Evolutionary conservation across 2,329 filamentous ascomycete species (phyloP).

Genomic region (Penicillium hordei): DNA sequence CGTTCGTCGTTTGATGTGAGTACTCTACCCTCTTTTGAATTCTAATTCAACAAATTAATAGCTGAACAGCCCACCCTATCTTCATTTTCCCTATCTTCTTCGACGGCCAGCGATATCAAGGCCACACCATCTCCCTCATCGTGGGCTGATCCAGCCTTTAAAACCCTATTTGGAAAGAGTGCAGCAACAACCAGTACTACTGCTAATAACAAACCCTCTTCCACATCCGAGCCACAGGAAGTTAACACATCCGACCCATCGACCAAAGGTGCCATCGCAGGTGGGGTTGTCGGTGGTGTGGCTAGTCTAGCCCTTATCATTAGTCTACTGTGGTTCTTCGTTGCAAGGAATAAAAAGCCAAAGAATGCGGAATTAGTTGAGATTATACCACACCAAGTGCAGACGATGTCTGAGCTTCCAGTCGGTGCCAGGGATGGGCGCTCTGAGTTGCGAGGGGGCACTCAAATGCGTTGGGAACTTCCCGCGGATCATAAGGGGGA

Average conservation of each 20-base stretch:
- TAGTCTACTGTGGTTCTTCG: background rate
- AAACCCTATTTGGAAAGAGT: background rate
- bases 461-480: background rate
- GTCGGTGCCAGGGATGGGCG: background rate
- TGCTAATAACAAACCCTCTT: background rate
- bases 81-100: conserved; percentile 8
- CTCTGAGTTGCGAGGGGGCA: background rate
- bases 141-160: background rate
- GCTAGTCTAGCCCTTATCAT: conserved; percentile 10
- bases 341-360: background rate
- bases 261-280: conserved; percentile 9
- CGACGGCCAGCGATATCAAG: conserved; percentile 8
- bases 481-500: background rate
- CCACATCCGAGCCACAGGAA: background rate
- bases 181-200: background rate
- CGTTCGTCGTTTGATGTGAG: conserved; percentile 11
- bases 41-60: background rate
- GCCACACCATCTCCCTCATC: conserved; percentile 7
- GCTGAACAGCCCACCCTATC: conserved; percentile 4
- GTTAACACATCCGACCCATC: background rate
- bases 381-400: background rate
- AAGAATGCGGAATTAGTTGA: background rate
- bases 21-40: background rate
- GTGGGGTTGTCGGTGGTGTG: conserved; percentile 17
- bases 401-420: background rate